Evolutionary conservation across 1,284 basidiomycete species (phyloP).

Genomic region (Afroboletus lepidellus): DNA sequence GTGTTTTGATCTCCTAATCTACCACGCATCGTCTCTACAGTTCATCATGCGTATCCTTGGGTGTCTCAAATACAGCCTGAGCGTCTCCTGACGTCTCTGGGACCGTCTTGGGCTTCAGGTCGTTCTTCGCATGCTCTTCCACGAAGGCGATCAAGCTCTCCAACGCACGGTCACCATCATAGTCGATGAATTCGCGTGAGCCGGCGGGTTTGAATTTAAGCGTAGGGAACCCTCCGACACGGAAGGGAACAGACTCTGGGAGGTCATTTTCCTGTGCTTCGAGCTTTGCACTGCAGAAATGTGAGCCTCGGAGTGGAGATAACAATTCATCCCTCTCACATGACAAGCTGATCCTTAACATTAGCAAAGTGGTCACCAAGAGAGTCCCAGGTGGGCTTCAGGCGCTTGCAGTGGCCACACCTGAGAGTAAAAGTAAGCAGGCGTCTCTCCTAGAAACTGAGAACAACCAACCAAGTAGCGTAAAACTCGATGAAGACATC

Average conservation of each 20-base stretch:
- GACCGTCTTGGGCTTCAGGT: slow-evolving; percentile 28
- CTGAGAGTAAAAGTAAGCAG: slow-evolving; percentile 38
- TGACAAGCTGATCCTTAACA: slow-evolving; percentile 77
- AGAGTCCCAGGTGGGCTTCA: slow-evolving; percentile 92
- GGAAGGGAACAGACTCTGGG: slow-evolving; percentile 85
- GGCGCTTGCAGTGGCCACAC: slow-evolving; percentile 95
- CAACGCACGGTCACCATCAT: slow-evolving; percentile 87
- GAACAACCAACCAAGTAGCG: slow-evolving; percentile 81
- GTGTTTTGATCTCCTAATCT: slow-evolving; percentile 22
- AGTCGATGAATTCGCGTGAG: slow-evolving; percentile 83
- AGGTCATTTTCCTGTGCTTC: slow-evolving; percentile 97
- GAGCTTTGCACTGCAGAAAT: slow-evolving; percentile 82
- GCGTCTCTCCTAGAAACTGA: not conserved
- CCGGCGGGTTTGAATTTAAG: slow-evolving; percentile 97
- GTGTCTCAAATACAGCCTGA: slow-evolving; percentile 29
- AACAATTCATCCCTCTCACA: slow-evolving; percentile 53
- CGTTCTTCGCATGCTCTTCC: slow-evolving; percentile 78
- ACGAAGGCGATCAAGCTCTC: slow-evolving; percentile 86
- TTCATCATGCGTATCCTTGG: slow-evolving; percentile 27
- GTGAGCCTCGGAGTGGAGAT: slow-evolving; percentile 3
- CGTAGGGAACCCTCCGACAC: slow-evolving; percentile 88
- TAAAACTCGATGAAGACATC: slow-evolving; percentile 98
- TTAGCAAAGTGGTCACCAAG: slow-evolving; percentile 84
- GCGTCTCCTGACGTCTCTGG: slow-evolving; percentile 19
- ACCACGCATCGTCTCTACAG: slow-evolving; percentile 20